phyloP scores from a whole-genome alignment of 768 basidiomycete genomes.

The Lentinula guzmanii region DNA sequence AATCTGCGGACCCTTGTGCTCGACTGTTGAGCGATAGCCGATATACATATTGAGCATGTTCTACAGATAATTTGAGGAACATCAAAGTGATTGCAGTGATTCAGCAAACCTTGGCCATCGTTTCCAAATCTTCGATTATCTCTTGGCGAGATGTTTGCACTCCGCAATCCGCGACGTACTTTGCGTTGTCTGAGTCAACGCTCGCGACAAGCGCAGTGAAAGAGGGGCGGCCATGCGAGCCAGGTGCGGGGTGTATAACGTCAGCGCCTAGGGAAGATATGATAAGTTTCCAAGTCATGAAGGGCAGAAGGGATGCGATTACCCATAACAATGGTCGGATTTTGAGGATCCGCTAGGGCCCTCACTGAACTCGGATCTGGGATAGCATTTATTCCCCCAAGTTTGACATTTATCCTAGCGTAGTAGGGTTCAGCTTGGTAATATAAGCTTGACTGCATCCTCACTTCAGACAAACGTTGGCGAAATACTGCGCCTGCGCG shows the following conservation, averaged over 20 bases:
- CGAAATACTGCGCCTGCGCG: conserved; percentile 73
- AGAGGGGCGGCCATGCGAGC: conserved; percentile 72
- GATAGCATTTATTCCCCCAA: conserved; percentile 78
- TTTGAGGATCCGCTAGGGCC: conserved; percentile 59
- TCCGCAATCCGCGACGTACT: conserved; percentile 55
- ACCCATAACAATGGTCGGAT: conserved; percentile 81
- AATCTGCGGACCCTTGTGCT: conserved; percentile 38
- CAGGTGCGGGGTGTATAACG: conserved; percentile 80
- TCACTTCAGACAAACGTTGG: conserved; percentile 77
- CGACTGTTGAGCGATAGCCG: conserved; percentile 46
- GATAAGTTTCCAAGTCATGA: neutral
- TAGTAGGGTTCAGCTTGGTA: neutral
- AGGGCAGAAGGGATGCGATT: conserved; percentile 10
- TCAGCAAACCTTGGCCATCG: conserved; percentile 52
- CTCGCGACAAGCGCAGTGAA: conserved; percentile 79
- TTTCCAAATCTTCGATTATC: conserved; percentile 66
- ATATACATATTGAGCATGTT: conserved; percentile 53
- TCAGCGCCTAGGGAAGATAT: conserved; percentile 52
- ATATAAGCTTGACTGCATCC: conserved; percentile 13
- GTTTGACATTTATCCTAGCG: conserved; percentile 72
- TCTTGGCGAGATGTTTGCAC: conserved; percentile 69
- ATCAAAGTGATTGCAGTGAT: neutral
- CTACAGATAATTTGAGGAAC: conserved; percentile 14
- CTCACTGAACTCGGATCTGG: conserved; percentile 65
- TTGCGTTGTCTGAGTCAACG: conserved; percentile 69